Conservation (phyloP, 2,329 filamentous ascomycete genomes). For the Penicillium occitanis region DNA sequence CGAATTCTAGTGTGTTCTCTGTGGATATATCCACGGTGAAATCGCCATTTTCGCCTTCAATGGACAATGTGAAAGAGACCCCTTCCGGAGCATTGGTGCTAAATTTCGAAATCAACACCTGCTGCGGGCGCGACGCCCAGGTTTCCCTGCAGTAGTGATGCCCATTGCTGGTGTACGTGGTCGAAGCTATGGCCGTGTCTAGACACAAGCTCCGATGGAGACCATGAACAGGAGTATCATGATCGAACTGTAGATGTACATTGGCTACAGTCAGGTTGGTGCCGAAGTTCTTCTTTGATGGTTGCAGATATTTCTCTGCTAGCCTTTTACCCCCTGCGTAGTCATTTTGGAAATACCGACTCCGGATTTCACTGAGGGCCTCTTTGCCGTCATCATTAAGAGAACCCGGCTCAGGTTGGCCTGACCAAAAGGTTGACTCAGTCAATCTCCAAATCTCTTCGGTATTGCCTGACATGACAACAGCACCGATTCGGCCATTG, state of each 20-base stretch:
- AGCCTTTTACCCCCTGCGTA: background rate
- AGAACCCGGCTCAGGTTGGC: background rate
- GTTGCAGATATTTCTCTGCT: constrained; percentile 3
- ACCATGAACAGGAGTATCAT: background rate
- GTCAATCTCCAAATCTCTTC: background rate
- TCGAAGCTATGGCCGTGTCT: no score
- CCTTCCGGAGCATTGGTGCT: no score
- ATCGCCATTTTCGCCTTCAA: no score
- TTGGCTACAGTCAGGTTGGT: constrained; percentile 5
- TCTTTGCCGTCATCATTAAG: background rate
- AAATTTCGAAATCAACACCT: no score
- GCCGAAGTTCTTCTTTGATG: background rate
- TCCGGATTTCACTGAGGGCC: background rate
- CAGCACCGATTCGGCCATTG: constrained; percentile 4
- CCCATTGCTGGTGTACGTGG: no score
- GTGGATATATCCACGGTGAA: background rate
- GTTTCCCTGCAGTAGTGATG: no score
- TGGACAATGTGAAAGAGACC: no score
- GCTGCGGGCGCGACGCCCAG: no score
- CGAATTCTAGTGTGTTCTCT: background rate
- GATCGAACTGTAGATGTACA: background rate
- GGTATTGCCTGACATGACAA: background rate
- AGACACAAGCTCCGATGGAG: no score
- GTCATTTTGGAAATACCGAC: constrained; percentile 2
- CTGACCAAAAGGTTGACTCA: background rate